Percentiles rank a stretch among this genome's conserved stretches.
These are phyloP conservation scores for Beauveria varroae DNA, from an alignment of 2,329 filamentous ascomycete species.

Conservation along the genomic window DNA sequence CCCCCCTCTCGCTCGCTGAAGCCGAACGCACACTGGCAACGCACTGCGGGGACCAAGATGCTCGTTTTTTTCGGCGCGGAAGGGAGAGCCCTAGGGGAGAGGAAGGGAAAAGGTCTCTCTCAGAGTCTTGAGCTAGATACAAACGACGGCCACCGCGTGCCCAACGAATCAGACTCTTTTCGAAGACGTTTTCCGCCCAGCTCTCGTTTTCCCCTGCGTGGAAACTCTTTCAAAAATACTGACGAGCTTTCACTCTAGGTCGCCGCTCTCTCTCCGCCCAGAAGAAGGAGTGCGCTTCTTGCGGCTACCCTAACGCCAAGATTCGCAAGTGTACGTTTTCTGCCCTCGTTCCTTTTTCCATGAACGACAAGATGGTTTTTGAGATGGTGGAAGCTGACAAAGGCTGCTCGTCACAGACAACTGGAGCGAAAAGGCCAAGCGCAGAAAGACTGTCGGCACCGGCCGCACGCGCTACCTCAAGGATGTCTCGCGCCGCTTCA, in stretches of 20 bases:
- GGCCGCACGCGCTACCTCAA: conserved; percentile 95
- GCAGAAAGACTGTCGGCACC: conserved; percentile 98
- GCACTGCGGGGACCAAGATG: too few species aligned
- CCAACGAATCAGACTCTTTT: not conserved
- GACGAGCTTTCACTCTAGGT: conserved; percentile 43
- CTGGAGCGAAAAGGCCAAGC: conserved; percentile 99
- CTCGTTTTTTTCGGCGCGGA: not conserved
- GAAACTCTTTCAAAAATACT: conserved; percentile 3
- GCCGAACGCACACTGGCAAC: not conserved
- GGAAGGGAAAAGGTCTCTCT: not conserved
- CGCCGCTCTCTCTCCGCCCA: conserved; percentile 98
- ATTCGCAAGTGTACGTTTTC: conserved; percentile 91
- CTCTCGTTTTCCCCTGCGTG: too few species aligned
- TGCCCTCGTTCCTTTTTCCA: not conserved
- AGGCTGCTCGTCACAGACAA: conserved; percentile 58
- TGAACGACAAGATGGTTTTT: too few species aligned
- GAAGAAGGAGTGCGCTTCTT: conserved; percentile 94
- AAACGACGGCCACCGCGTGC: not conserved
- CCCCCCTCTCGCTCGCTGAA: not conserved
- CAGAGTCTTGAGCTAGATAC: not conserved
- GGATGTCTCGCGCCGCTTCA: conserved; percentile 85
- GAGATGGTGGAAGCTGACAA: not conserved
- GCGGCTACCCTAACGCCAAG: conserved; percentile 97
- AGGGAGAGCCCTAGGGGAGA: not conserved
- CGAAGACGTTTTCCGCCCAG: not conserved